Evolutionary conservation across 352 stramenopile species (phyloP).

Genomic region (Phytophthora pistaciae): DNA sequence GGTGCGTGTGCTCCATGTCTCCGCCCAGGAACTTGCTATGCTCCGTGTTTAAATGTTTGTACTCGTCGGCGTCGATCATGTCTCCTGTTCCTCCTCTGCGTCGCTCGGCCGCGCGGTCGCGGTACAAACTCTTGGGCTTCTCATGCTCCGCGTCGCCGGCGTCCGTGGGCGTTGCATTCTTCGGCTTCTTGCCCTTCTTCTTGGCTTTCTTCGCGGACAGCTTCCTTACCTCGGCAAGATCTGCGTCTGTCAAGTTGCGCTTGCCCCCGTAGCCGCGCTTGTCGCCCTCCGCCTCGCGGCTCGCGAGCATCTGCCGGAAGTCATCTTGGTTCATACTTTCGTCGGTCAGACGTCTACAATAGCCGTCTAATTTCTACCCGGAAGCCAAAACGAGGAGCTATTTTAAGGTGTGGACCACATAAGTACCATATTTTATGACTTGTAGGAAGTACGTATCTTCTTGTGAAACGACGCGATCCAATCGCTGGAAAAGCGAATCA

Average conservation of each 20-base stretch:
- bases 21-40: constrained; percentile 87
- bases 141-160: constrained; percentile 1
- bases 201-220: constrained; percentile 70
- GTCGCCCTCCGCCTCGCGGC: constrained; percentile 20
- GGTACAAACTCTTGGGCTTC: constrained; percentile 39
- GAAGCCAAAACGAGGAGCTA: neutral
- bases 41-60: constrained; percentile 66
- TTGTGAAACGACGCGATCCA: constrained; percentile 30
- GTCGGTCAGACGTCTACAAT: neutral
- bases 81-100: constrained; percentile 44
- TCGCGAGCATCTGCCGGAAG: constrained; percentile 71
- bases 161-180: constrained; percentile 20
- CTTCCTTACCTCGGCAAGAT: constrained; percentile 57
- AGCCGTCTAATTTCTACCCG: neutral
- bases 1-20: constrained; percentile 87
- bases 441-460: constrained; percentile 19
- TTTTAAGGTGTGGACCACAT: neutral
- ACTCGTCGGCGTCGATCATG: constrained; percentile 62
- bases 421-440: neutral
- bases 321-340: constrained; percentile 80
- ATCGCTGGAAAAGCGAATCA: constrained; percentile 24
- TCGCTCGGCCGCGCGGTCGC: constrained; percentile 77
- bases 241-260: constrained; percentile 60
- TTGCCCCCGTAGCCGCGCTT: constrained; percentile 55
- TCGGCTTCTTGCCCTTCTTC: constrained; percentile 60